Evolutionary conservation across 805 yeast genomes (phyloP).

Genomic region (Barnettozyma salicaria): DNA sequence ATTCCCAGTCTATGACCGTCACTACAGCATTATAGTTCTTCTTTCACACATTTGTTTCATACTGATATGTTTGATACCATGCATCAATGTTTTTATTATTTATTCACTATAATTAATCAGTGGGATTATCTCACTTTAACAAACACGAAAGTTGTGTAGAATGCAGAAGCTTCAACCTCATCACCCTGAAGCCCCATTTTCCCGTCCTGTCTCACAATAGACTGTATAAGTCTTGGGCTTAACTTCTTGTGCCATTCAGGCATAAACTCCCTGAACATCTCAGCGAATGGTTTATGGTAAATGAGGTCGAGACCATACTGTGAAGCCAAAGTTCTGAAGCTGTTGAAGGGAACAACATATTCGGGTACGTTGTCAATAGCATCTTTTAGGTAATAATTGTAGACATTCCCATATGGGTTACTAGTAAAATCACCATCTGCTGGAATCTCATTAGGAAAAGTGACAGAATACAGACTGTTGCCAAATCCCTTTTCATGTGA

Average conservation of each 20-base stretch:
- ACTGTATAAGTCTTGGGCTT: constrained; percentile 57
- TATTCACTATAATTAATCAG: no score
- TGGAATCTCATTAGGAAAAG: constrained; percentile 78
- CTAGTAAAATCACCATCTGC: constrained; percentile 63
- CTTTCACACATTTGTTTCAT: no score
- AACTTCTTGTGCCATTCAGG: constrained; percentile 56
- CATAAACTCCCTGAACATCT: constrained; percentile 74
- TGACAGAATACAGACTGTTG: constrained; percentile 73
- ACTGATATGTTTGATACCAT: no score
- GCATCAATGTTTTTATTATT: no score
- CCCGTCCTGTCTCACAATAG: constrained; percentile 70
- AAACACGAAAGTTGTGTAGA: constrained; percentile 80
- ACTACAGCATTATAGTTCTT: constrained; percentile 70
- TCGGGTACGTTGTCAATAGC: constrained; percentile 97
- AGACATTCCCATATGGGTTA: constrained; percentile 72
- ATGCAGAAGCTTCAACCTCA: constrained; percentile 82
- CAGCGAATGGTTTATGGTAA: constrained; percentile 70
- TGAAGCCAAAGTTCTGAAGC: constrained; percentile 74
- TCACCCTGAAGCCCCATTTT: constrained; percentile 81
- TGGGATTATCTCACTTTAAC: constrained; percentile 40
- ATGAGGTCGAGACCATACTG: constrained; percentile 72
- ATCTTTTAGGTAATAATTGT: constrained; percentile 76
- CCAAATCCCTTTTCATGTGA: constrained; percentile 69
- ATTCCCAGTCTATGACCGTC: constrained; percentile 93
- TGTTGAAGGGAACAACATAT: constrained; percentile 91